Conservation (phyloP, 1,284 basidiomycete genomes). For the Leccinum pachyderme region DNA sequence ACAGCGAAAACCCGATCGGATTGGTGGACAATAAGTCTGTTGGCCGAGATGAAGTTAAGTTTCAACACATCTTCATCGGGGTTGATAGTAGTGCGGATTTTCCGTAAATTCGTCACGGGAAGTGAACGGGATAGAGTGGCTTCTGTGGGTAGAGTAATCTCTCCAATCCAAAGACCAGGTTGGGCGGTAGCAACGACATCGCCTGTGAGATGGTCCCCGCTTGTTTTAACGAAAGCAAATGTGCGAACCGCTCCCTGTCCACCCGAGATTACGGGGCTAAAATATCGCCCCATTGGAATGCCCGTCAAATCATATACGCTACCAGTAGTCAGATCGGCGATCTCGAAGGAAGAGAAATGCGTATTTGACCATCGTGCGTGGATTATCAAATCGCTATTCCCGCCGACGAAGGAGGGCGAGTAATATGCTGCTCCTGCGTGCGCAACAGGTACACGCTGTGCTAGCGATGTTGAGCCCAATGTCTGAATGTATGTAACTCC, state of each 20-base stretch:
- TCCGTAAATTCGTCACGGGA: slow-evolving; percentile 39
- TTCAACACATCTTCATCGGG: slow-evolving; percentile 37
- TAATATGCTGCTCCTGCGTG: slow-evolving; percentile 54
- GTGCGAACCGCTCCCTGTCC: slow-evolving; percentile 38
- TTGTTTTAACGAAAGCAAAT: slow-evolving; percentile 63
- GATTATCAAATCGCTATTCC: slow-evolving; percentile 47
- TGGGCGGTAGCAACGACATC: slow-evolving; percentile 60
- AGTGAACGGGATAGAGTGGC: slow-evolving; percentile 28
- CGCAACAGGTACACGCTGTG: slow-evolving; percentile 46
- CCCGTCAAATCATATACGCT: slow-evolving; percentile 49
- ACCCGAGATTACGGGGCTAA: slow-evolving; percentile 53
- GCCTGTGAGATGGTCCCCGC: slow-evolving; percentile 58
- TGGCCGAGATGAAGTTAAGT: slow-evolving; percentile 49
- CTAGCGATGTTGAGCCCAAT: slow-evolving; percentile 30
- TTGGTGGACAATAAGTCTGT: slow-evolving; percentile 58
- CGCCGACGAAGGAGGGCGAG: slow-evolving; percentile 63
- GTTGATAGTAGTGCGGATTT: slow-evolving; percentile 46
- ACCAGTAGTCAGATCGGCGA: slow-evolving; percentile 51
- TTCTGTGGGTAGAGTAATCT: slow-evolving; percentile 47
- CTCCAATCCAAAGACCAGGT: slow-evolving; percentile 61
- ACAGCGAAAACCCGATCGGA: slow-evolving; percentile 50
- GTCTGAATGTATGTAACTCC: slow-evolving; percentile 59
- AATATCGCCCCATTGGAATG: slow-evolving; percentile 63
- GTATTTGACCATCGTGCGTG: slow-evolving; percentile 69
- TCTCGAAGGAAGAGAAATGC: slow-evolving; percentile 61